These are phyloP conservation scores for Gossypium ekmanianum DNA, from an alignment of 345 rosid genomes.

Conservation along the genomic window DNA sequence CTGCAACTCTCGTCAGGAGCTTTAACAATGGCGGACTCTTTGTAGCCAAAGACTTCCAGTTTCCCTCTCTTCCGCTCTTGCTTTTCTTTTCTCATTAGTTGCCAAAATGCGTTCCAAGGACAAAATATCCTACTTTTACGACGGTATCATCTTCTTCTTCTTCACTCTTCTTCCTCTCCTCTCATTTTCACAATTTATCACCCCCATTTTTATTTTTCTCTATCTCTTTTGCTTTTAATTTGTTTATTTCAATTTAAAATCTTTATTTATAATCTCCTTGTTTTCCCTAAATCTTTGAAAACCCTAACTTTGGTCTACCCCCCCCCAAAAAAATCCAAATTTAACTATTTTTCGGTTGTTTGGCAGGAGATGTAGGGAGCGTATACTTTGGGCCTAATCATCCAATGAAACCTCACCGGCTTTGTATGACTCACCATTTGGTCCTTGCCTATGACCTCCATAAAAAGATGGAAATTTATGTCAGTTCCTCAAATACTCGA, in stretches of 20 bases:
- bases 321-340: not conserved
- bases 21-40: conserved; percentile 22
- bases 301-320: not conserved
- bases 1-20: not conserved
- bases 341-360: not conserved
- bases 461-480: conserved; percentile 92
- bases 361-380: conserved; percentile 87
- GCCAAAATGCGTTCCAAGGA: conserved; percentile 76
- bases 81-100: not conserved
- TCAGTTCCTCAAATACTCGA: conserved; percentile 31
- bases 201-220: not conserved
- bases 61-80: not conserved
- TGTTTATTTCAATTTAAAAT: not conserved
- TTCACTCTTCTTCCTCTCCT: not conserved
- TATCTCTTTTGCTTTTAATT: not conserved
- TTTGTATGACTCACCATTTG: conserved; percentile 97
- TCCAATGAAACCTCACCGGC: conserved; percentile 97
- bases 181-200: not conserved
- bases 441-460: conserved; percentile 93
- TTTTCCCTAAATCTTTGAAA: conserved; percentile 8
- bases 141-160: conserved; percentile 45
- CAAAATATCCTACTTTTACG: conserved; percentile 84
- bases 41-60: conserved; percentile 1
- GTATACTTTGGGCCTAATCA: conserved; percentile 96
- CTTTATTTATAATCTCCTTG: not conserved